Conservation (phyloP, 2,329 filamentous ascomycete genomes). For the Bipolaris gigantea region DNA sequence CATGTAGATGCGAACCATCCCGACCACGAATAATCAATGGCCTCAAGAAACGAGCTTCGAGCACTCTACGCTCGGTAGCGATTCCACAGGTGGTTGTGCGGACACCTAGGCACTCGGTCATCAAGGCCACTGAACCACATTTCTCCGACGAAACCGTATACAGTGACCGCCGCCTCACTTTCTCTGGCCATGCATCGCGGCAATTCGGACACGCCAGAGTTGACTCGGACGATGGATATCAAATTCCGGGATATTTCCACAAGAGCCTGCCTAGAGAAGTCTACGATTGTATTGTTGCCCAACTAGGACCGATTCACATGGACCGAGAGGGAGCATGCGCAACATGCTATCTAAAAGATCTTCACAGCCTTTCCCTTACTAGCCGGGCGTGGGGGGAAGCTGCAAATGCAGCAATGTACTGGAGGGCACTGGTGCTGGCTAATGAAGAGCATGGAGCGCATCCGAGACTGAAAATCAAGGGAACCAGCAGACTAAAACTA, state of each 20-base stretch:
- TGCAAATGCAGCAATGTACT: constrained; percentile 56
- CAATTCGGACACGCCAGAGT: constrained; percentile 40
- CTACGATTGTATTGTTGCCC: constrained; percentile 57
- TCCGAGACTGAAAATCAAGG: constrained; percentile 50
- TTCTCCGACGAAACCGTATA: background rate
- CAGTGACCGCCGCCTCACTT: constrained; percentile 21
- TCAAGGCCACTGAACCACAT: background rate
- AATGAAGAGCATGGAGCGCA: constrained; percentile 43
- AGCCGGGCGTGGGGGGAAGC: constrained; percentile 60
- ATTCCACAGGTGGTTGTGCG: constrained; percentile 2
- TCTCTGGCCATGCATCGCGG: constrained; percentile 44
- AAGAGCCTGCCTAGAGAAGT: constrained; percentile 56
- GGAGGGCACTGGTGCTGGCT: constrained; percentile 52
- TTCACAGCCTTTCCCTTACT: constrained; percentile 57
- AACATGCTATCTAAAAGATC: constrained; percentile 58
- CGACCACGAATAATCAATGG: constrained; percentile 8
- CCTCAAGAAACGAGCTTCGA: constrained; percentile 3
- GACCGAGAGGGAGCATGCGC: constrained; percentile 48
- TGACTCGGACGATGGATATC: constrained; percentile 21
- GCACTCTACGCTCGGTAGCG: constrained; percentile 3
- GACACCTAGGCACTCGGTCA: background rate
- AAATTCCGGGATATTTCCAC: constrained; percentile 42
- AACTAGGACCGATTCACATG: constrained; percentile 52
- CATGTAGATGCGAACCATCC: constrained; percentile 11
- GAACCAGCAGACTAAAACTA: constrained; percentile 55